Evolutionary conservation across 768 basidiomycete genomes (phyloP).

Genomic region (Rhizopogon rudus): DNA sequence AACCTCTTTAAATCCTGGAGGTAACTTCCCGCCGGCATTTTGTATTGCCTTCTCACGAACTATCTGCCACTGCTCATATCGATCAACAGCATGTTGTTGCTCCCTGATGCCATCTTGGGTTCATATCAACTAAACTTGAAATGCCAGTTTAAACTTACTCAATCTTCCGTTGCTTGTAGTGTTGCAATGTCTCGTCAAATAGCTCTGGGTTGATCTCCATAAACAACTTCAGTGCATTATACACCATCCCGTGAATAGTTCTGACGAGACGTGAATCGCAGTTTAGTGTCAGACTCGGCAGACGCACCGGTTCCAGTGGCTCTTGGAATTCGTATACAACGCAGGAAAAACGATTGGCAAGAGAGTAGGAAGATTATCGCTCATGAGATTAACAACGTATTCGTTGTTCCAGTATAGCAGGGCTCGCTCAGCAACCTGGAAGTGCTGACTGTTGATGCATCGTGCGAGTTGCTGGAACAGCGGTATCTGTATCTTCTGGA

Average conservation of each 20-base stretch:
- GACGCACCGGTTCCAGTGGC: constrained; percentile 96
- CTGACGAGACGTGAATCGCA: constrained; percentile 35
- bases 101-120: constrained; percentile 48
- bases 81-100: constrained; percentile 75
- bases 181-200: constrained; percentile 90
- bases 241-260: constrained; percentile 99
- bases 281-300: neutral
- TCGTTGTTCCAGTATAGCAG: constrained; percentile 99
- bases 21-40: constrained; percentile 69
- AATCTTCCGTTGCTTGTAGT: constrained; percentile 84
- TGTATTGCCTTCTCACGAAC: constrained; percentile 71
- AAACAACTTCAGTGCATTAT: constrained; percentile 95
- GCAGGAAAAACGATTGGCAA: constrained; percentile 97
- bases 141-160: constrained; percentile 50
- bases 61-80: constrained; percentile 88
- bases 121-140: neutral
- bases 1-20: constrained; percentile 63
- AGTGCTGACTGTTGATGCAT: constrained; percentile 99
- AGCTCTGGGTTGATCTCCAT: constrained; percentile 99
- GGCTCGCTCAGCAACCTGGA: constrained; percentile 98
- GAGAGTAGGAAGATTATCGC: constrained; percentile 84
- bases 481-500: constrained; percentile 90
- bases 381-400: constrained; percentile 99
- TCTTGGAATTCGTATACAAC: constrained; percentile 90
- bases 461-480: constrained; percentile 92